phyloP scores from a whole-genome alignment of 2,329 filamentous ascomycete species.

The Nemania sp. region DNA sequence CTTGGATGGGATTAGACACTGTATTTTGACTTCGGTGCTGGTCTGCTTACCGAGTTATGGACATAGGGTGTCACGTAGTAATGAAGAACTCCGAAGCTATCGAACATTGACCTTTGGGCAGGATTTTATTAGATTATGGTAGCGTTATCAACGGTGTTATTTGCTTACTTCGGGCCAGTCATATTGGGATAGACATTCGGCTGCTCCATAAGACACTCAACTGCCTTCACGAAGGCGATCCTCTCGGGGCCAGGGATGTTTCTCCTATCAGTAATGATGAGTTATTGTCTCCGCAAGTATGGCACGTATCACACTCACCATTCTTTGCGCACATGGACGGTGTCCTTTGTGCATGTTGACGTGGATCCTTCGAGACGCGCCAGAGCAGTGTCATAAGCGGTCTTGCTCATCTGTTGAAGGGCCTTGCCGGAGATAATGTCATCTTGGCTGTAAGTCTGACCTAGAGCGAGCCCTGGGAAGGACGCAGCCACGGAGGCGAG shows the following conservation, averaged over 20 bases:
- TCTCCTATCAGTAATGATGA: conserved; percentile 28
- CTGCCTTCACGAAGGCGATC: conserved; percentile 33
- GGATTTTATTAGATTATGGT: not conserved
- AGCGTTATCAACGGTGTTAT: not conserved
- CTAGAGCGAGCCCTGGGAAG: conserved; percentile 30
- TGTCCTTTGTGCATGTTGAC: conserved; percentile 35
- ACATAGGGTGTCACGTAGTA: conserved; percentile 36
- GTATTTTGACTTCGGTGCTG: not conserved
- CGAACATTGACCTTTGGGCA: conserved; percentile 33
- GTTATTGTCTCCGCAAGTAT: not conserved
- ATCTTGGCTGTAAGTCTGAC: conserved; percentile 32
- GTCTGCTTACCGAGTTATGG: conserved; percentile 36
- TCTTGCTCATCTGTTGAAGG: conserved; percentile 31
- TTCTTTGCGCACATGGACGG: conserved; percentile 38
- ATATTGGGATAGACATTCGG: conserved; percentile 35
- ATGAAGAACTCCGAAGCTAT: conserved; percentile 39
- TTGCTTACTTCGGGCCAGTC: conserved; percentile 32
- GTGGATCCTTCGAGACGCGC: conserved; percentile 28
- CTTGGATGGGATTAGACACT: conserved; percentile 15
- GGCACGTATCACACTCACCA: conserved; percentile 27
- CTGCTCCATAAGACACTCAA: conserved; percentile 36
- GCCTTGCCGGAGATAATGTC: conserved; percentile 38
- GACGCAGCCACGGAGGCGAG: conserved; percentile 29
- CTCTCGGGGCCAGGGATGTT: conserved; percentile 34
- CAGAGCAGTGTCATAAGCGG: conserved; percentile 33